Evolutionary conservation across 176 grass and related monocot species (phyloP), one percentile per base, ranked within the genome.

Genomic region (Oryza officinalis): DNA sequence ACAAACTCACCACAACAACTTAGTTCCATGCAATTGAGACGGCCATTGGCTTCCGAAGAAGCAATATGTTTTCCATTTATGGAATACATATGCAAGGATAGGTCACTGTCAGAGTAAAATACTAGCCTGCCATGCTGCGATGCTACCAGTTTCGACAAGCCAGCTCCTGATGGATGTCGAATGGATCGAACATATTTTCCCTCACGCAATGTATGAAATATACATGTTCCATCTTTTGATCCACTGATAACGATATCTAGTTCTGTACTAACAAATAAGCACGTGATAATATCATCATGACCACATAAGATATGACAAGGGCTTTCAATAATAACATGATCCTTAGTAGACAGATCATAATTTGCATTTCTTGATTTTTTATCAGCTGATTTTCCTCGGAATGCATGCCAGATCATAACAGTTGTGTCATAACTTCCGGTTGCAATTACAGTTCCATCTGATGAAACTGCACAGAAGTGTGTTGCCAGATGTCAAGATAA

Each of bases 141-240:
- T 65, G 90, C 91, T 27, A 98, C 79, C 75, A 98, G 40, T 81
- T 95, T 98, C 8, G 96, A 91, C 49, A 98, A 75, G 65, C 89
- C 87, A 82, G 82, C 35, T 30, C 89, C 91, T 38, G 89, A 88
- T 81, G 91, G 93, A 83, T 98, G 91, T 12, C 63, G 91, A 80
- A 98, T 91, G 65, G 93, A 98, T 38, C 89, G 93, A 60, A 93
- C 89, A 38, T 98, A 98, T 75, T 52, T 92, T 63, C 96, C 96
- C 49, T 91, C 85, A 68, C 85, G 78, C 61, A 98, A 75, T 37
- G 93, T 98, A 73, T 98, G 93, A 85, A 98, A 98, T 65, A 98
- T 98, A 86, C 96, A 98, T 49, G 96, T 98, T 68, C 96, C 96
- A 80, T 98, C 96, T 86, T 98, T 98, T 32, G 96, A 98, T 27